Conservation (phyloP, 768 basidiomycete genomes). For the Termitomyces titanicus region DNA sequence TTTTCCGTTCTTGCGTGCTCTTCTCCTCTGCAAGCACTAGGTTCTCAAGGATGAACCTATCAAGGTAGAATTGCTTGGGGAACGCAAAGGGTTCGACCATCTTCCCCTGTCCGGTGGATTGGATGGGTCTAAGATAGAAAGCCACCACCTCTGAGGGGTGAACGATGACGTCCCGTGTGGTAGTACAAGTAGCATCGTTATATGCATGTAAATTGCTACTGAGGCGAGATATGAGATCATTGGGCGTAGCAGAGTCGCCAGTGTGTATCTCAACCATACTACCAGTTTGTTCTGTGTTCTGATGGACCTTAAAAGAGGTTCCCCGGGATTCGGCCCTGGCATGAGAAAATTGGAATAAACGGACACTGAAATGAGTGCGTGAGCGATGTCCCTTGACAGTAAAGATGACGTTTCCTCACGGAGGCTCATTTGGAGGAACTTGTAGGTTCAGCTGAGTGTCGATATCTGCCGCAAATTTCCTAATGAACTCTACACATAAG, state of each 20-base stretch:
- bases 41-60: constrained; percentile 66
- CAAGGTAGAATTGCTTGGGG: constrained; percentile 66
- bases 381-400: not conserved
- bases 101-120: constrained; percentile 18
- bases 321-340: constrained; percentile 38
- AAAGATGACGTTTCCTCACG: constrained; percentile 20
- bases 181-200: constrained; percentile 19
- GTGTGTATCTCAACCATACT: constrained; percentile 52
- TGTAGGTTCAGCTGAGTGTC: constrained; percentile 42
- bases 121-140: constrained; percentile 39
- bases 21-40: constrained; percentile 40
- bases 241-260: constrained; percentile 35
- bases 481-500: constrained; percentile 43
- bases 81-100: constrained; percentile 47
- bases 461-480: constrained; percentile 35
- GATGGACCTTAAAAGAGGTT: constrained; percentile 16
- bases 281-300: constrained; percentile 27
- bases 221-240: constrained; percentile 61
- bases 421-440: constrained; percentile 28
- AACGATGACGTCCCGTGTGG: constrained; percentile 55
- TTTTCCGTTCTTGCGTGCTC: constrained; percentile 30
- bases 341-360: constrained; percentile 56
- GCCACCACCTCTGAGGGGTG: constrained; percentile 61
- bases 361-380: constrained; percentile 19
- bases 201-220: constrained; percentile 34